phyloP scores from a whole-genome alignment of 805 yeast genomes.

The Lachancea quebecensis region DNA sequence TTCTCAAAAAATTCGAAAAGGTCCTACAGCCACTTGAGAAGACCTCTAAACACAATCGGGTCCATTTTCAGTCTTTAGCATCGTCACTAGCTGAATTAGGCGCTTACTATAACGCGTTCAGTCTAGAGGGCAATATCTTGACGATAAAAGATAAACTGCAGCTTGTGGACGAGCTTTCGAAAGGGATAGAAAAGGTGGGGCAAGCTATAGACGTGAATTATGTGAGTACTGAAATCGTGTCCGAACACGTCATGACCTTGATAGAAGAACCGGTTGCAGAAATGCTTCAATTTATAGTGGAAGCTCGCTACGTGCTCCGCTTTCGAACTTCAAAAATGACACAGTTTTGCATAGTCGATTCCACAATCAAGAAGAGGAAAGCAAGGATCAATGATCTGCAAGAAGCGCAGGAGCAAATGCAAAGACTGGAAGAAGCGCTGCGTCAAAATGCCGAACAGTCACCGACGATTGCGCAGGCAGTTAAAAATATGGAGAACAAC shows the following conservation, averaged over 20 bases:
- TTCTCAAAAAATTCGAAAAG: constrained; percentile 23
- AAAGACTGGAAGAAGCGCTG: constrained; percentile 27
- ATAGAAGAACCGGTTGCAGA: constrained; percentile 37
- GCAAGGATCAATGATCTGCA: constrained; percentile 27
- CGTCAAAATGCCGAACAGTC: constrained; percentile 32
- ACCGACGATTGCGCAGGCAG: constrained; percentile 25
- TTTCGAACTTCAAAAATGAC: constrained; percentile 53
- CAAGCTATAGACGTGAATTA: constrained; percentile 73
- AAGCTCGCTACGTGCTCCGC: constrained; percentile 41
- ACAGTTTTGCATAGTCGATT: constrained; percentile 40
- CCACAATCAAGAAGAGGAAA: constrained; percentile 34
- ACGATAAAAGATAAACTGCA: constrained; percentile 43
- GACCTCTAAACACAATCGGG: constrained; percentile 23
- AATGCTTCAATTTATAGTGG: constrained; percentile 30
- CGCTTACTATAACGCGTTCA: constrained; percentile 54
- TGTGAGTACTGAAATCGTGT: constrained; percentile 42
- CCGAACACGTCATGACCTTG: constrained; percentile 34
- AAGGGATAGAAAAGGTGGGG: constrained; percentile 71
- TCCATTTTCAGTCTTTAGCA: constrained; percentile 47
- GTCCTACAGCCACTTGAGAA: constrained; percentile 23
- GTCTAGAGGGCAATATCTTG: constrained; percentile 48
- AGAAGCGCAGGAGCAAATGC: constrained; percentile 30
- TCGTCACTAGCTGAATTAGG: constrained; percentile 73
- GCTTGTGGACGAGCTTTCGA: constrained; percentile 36
- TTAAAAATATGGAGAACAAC: constrained; percentile 3